These are phyloP conservation scores for Tetrahymena elliotti DNA, from an alignment of 73 alveolate species.

Conservation along the genomic window DNA sequence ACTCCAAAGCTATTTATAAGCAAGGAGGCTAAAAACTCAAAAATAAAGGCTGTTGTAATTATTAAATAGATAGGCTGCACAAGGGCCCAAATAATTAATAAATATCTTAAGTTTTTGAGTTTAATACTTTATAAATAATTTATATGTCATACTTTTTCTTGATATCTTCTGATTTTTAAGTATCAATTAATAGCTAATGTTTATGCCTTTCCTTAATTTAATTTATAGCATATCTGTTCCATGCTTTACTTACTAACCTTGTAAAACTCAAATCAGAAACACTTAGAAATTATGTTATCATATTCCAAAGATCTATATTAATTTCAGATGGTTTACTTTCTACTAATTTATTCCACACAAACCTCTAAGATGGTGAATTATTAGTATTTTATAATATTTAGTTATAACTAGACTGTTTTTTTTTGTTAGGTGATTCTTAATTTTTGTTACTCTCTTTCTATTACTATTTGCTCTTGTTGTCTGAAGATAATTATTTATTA, in stretches of 20 bases:
- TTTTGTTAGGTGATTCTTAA: background rate
- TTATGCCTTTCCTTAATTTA: background rate
- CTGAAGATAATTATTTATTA: background rate
- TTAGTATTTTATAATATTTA: background rate
- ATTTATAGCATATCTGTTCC: background rate
- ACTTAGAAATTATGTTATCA: background rate
- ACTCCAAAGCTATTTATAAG: background rate
- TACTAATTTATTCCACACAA: background rate
- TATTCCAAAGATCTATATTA: background rate
- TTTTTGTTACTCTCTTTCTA: background rate
- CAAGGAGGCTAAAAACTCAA: background rate
- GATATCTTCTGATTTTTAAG: background rate
- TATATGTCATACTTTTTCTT: background rate
- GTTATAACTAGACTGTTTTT: background rate
- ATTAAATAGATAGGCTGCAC: background rate
- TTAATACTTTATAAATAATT: background rate
- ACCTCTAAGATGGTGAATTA: background rate
- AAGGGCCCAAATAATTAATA: background rate
- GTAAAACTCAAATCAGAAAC: background rate
- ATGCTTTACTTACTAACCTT: background rate
- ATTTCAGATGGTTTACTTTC: background rate
- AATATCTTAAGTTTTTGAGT: background rate
- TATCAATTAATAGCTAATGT: background rate
- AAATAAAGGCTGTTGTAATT: background rate
- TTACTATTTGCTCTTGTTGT: background rate